Evolutionary conservation across 2,329 filamentous ascomycete genomes (phyloP), one percentile per base, ranked within the genome.

Genomic region (Verticillium dahliae): DNA sequence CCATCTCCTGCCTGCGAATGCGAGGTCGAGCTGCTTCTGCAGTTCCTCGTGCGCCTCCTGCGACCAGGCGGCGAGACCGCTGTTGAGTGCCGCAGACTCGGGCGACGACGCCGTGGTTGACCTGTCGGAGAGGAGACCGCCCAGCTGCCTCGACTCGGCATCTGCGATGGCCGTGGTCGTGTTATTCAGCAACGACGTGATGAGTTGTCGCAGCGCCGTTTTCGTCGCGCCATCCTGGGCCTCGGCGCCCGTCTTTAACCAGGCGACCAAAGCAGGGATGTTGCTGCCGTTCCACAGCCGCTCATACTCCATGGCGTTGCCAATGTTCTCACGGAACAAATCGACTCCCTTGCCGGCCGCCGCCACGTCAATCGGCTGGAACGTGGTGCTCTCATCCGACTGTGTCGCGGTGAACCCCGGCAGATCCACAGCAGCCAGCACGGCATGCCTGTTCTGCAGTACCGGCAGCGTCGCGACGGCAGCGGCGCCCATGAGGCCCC

Each of bases 31-130:
- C 67, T 92, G 85, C 58, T 89, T 84, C 65, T 92, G 90, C 7
- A 98, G 82, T 74, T 98, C 94, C 1, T 86, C 83, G 71, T 98
- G 94, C 0, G 91, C 91, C 27, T 80, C 80, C 69, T 94, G 88
- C 0, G 92, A 88, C 92, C 93, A 97, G 3, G 77, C 74, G 0
- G 85, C 80, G 0, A 97, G 83, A 1, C 81, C 81, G 2, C 74
- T 72, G 54, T 85, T 79, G n/a, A 96, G 78, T 4, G 69, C 76
- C 27, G 74, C 68, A 9, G 81, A 70, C 3, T 79, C 72, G 5
- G 45, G n/a, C 9, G 80, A 75, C 1, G 77, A 69, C 22, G 39
- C 33, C 3, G 45, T 7, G 7, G 73, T 65, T 1, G 68, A 67
- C 38, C 70, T 68, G 11, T 71, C 62, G 1, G 72, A 67, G 35